Percentiles rank a stretch among this genome's conserved stretches.
phyloP scores from a whole-genome alignment of 768 basidiomycete species.

The Kwoniella botswanensis region DNA sequence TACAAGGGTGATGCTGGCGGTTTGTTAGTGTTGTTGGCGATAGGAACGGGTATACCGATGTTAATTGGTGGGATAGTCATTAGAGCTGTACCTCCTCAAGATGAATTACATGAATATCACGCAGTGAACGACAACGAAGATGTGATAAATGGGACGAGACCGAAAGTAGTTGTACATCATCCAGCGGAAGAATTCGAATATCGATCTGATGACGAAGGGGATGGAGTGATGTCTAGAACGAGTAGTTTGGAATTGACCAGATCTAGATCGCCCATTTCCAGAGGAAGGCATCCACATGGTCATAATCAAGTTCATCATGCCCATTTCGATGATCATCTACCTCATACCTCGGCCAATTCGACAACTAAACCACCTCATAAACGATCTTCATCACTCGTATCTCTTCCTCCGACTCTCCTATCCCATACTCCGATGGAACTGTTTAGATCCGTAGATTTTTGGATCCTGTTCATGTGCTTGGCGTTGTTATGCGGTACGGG shows the following conservation, averaged over 20 bases:
- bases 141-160: neutral
- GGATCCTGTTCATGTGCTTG: slow-evolving; percentile 67
- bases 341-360: neutral
- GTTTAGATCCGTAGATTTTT: slow-evolving; percentile 67
- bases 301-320: slow-evolving; percentile 16
- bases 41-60: slow-evolving; percentile 81
- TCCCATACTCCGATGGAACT: slow-evolving; percentile 57
- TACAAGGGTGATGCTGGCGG: slow-evolving; percentile 79
- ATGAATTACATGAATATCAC: neutral
- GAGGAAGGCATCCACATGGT: slow-evolving; percentile 11
- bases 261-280: slow-evolving; percentile 32
- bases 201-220: slow-evolving; percentile 2
- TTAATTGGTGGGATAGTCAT: slow-evolving; percentile 76
- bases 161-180: slow-evolving; percentile 5
- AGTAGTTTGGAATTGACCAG: slow-evolving; percentile 45
- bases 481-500: slow-evolving; percentile 72
- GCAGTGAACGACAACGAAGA: slow-evolving; percentile 5
- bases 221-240: slow-evolving; percentile 16
- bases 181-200: slow-evolving; percentile 11
- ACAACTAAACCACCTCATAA: slow-evolving; percentile 9
- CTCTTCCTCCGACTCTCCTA: slow-evolving; percentile 21
- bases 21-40: slow-evolving; percentile 73
- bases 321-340: slow-evolving; percentile 13
- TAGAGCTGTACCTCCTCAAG: slow-evolving; percentile 66
- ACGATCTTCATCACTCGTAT: slow-evolving; percentile 18